These are phyloP conservation scores for Coprinellus aureogranulatus DNA, from an alignment of 768 basidiomycete genomes.

Conservation along the genomic window DNA sequence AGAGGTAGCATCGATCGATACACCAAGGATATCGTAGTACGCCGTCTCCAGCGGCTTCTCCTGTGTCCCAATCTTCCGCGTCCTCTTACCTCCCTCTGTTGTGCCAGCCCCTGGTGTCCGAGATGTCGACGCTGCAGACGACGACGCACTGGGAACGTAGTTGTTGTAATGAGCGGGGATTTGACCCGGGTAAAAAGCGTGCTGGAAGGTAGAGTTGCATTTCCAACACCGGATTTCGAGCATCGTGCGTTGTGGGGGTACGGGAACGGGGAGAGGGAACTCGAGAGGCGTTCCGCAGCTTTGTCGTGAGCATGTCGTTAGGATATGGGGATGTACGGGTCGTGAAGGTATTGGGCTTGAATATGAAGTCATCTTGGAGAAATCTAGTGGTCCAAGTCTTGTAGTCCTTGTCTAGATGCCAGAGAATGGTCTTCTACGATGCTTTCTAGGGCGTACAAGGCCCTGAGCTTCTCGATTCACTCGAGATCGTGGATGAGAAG, in stretches of 20 bases:
- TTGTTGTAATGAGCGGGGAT: constrained; percentile 24
- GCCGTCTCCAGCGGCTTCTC: constrained; percentile 83
- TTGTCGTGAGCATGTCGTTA: constrained; percentile 52
- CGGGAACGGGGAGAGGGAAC: constrained; percentile 62
- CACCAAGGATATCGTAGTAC: constrained; percentile 86
- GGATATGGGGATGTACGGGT: constrained; percentile 63
- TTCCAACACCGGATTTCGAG: constrained; percentile 70
- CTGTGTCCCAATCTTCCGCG: constrained; percentile 84
- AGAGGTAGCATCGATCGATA: constrained; percentile 68
- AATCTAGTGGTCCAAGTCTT: no score
- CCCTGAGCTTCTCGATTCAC: no score
- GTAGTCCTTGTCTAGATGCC: no score
- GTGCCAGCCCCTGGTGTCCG: constrained; percentile 9
- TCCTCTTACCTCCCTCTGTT: constrained; percentile 38
- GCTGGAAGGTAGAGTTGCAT: constrained; percentile 58
- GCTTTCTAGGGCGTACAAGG: no score
- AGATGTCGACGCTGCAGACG: no score
- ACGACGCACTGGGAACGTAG: no score
- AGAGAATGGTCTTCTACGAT: no score
- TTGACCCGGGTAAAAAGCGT: constrained; percentile 69
- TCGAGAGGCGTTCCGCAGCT: constrained; percentile 58
- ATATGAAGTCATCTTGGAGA: background rate
- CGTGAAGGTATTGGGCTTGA: constrained; percentile 50
- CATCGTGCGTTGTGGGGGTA: constrained; percentile 53
- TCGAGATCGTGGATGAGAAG: no score